A percentile compares a stretch with the other conserved stretches of the same genome.
Evolutionary conservation across 1,284 basidiomycete species (phyloP).

Genomic region (Ganoderma multipileum): DNA sequence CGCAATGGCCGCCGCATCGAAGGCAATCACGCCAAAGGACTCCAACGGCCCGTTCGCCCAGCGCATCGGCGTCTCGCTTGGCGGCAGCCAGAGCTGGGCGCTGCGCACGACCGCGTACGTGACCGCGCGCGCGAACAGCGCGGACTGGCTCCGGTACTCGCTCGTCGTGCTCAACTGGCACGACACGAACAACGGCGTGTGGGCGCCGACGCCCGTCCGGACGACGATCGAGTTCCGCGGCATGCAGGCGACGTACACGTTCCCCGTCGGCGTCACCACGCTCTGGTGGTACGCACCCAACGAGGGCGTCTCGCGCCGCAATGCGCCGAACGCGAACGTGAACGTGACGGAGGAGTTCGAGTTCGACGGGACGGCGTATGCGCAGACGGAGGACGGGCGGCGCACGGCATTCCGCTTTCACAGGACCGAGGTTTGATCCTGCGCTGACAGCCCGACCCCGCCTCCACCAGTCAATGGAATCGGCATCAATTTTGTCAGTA

Average conservation of each 20-base stretch:
- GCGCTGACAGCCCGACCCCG: too few species aligned
- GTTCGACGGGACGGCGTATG: constrained; percentile 5
- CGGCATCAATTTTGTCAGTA: neutral
- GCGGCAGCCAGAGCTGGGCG: constrained; percentile 60
- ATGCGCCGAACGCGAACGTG: constrained; percentile 10
- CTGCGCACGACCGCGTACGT: constrained; percentile 69
- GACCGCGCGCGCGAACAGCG: constrained; percentile 58
- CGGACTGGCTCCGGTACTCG: constrained; percentile 68
- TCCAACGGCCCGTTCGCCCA: constrained; percentile 69
- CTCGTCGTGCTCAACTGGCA: constrained; percentile 73
- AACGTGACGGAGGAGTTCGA: constrained; percentile 6
- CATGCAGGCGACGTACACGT: constrained; percentile 68
- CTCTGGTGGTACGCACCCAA: constrained; percentile 50
- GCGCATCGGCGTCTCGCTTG: constrained; percentile 68
- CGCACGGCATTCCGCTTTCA: constrained; percentile 17
- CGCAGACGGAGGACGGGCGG: constrained; percentile 3
- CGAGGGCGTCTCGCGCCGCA: constrained; percentile 13
- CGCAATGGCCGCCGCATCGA: constrained; percentile 75
- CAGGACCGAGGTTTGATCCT: constrained; percentile 15
- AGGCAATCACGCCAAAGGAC: constrained; percentile 73
- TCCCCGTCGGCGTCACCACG: constrained; percentile 66
- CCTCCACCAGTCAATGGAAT: neutral
- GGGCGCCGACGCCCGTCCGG: constrained; percentile 65
- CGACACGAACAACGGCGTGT: constrained; percentile 54
- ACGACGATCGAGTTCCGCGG: constrained; percentile 75